Base-by-base conservation (phyloP, 1,284 basidiomycete genomes). In the Microbotryomycetes sp. region DNA sequence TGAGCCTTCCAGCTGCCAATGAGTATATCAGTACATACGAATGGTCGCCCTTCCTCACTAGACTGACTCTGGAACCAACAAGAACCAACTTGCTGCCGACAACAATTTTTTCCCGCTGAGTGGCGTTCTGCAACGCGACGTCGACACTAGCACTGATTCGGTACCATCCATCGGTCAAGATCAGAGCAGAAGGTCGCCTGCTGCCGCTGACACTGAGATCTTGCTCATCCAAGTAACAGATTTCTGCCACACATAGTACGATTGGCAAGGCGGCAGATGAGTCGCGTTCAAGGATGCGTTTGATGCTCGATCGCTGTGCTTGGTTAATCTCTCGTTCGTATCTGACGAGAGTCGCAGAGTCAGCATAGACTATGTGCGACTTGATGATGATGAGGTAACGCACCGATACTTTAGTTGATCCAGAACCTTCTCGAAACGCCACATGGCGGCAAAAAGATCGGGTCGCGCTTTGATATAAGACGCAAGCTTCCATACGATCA, bases 101-200 rank as follows among this genome's bases (percentile, higher is more conserved):
- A 27, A 78, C 77, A 51, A 98, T 81, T 49, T 81, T 79, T 0
- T 87, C 85, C 23, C 80, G 81, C 45, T 77, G 76, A 5, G 88
- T 78, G 0, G 91, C 94, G 26, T 85, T 80, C 1, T 79, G 79
- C 9, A 98, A 78, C 2, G 91, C 65, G 45, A 3, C 11, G 48
- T 71, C 64, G 28, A 65, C 78, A 45, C 80, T 79, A 0, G 90
- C 87, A 13, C 85, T 82, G 15, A 98, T 80, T 31, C 84, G 79
- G 72, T 98, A 98, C 96, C 94, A 98, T 9, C 94, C 94, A 72
- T 98, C 96, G 0, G 91, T 92, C 15, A 98, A 78, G 74, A 96
- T 18, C 92, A 5, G 93, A 76, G 62, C 85, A 80, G 21, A 65
- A 58, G 24, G 67, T 64, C 21, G 57, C 59, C 15, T 64, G 58